Conservation (phyloP, 805 yeast genomes). For the Saccharomycopsis malanga region DNA sequence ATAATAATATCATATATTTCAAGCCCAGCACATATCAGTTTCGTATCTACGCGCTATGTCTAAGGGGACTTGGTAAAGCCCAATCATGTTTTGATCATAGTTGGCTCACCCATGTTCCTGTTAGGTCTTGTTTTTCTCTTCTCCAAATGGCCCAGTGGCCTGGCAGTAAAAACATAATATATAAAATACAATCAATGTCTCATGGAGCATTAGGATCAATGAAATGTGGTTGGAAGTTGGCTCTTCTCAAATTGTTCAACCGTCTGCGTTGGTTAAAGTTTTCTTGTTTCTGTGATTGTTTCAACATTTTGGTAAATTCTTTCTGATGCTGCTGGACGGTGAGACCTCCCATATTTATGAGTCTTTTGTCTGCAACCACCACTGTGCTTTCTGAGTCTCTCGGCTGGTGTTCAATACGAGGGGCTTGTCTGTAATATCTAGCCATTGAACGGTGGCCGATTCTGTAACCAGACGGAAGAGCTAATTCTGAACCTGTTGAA, state of each 20-base stretch:
- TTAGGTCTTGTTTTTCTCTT: no score
- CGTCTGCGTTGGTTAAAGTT: conserved; percentile 43
- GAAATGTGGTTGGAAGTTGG: conserved; percentile 77
- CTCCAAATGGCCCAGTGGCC: no score
- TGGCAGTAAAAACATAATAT: no score
- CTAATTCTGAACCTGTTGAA: conserved; percentile 54
- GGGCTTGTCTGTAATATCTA: conserved; percentile 61
- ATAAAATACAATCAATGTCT: no score
- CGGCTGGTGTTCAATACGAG: conserved; percentile 48
- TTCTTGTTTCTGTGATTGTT: conserved; percentile 43
- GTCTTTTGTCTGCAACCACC: conserved; percentile 65
- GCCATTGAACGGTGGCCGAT: conserved; percentile 77
- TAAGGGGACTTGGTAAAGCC: no score
- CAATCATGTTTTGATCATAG: no score
- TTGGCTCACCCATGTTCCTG: no score
- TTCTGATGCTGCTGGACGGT: conserved; percentile 31
- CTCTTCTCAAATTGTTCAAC: conserved; percentile 42
- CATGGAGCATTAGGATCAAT: conserved; percentile 6
- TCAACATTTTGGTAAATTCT: conserved; percentile 51
- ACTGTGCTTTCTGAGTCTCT: conserved; percentile 45
- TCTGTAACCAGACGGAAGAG: conserved; percentile 69
- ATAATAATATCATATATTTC: no score
- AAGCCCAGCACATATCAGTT: no score
- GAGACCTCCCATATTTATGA: conserved; percentile 28
- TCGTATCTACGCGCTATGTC: no score